Conservation (phyloP, 208 protist species). For the Trypanosoma cruzi region DNA sequence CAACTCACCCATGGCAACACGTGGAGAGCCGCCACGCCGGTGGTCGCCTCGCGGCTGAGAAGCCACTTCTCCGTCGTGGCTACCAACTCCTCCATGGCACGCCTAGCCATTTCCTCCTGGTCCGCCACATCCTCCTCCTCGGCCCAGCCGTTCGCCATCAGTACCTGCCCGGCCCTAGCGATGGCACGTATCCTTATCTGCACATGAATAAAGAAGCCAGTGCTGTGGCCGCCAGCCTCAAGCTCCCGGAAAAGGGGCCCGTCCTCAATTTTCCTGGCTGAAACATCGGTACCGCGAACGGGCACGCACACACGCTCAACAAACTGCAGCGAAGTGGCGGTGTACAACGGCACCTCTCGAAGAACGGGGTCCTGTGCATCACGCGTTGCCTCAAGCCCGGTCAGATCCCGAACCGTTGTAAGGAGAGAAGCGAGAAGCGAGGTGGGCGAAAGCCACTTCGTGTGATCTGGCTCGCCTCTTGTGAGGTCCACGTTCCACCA, state of each 20-base stretch:
- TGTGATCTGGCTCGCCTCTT: not conserved
- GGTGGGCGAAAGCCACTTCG: not conserved
- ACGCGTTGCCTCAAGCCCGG: conserved; percentile 6
- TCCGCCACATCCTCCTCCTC: conserved; percentile 13
- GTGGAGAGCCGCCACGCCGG: not conserved
- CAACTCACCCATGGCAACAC: conserved; percentile 39
- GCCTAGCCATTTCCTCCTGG: conserved; percentile 17
- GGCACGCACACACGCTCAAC: conserved; percentile 22
- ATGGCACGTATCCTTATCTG: conserved; percentile 7
- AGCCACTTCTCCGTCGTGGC: conserved; percentile 4
- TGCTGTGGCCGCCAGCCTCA: conserved; percentile 9
- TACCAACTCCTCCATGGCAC: conserved; percentile 25
- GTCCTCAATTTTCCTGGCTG: not conserved
- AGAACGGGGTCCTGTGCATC: not conserved
- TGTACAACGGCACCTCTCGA: conserved; percentile 5
- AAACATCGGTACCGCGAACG: not conserved
- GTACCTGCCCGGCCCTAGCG: not conserved
- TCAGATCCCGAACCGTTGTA: not conserved
- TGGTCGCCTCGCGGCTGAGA: not conserved
- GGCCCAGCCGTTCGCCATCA: not conserved
- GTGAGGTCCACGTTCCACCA: conserved; percentile 18
- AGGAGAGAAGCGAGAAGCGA: conserved; percentile 15
- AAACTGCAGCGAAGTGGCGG: not conserved
- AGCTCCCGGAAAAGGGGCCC: conserved; percentile 22
- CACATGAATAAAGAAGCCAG: conserved; percentile 19